Evolutionary conservation across 306 rosid species (phyloP).

Genomic region (Begonia masoniana): DNA sequence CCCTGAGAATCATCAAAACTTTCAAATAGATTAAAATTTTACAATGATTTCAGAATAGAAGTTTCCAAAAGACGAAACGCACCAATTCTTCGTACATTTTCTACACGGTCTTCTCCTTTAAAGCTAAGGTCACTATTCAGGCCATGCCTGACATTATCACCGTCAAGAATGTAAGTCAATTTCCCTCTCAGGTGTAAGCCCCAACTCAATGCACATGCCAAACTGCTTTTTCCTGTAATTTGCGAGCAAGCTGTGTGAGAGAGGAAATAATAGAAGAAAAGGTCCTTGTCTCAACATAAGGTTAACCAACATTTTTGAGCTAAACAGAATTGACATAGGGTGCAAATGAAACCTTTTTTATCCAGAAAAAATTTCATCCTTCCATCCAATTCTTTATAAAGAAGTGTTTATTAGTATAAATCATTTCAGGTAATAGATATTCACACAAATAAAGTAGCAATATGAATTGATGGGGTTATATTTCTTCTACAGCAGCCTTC

Average conservation of each 20-base stretch:
- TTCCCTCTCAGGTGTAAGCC: conserved; percentile 53
- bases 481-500: no score
- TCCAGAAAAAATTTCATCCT: no score
- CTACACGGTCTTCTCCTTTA: conserved; percentile 62
- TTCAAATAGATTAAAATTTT: background rate
- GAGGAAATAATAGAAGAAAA: background rate
- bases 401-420: no score
- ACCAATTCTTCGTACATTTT: conserved; percentile 87
- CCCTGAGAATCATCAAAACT: conserved; percentile 27
- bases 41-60: background rate
- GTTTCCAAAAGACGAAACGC: conserved; percentile 6
- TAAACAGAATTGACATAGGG: no score
- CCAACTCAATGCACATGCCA: conserved; percentile 61
- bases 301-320: no score
- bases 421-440: no score
- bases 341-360: no score
- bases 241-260: conserved; percentile 16
- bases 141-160: conserved; percentile 87
- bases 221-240: conserved; percentile 67
- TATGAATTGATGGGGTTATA: no score
- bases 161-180: conserved; percentile 72
- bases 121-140: conserved; percentile 68
- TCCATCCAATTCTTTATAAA: no score
- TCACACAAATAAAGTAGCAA: no score
- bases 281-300: no score